Conservation (phyloP, 306 rosid species). For the Astragalus glycyphyllos region DNA sequence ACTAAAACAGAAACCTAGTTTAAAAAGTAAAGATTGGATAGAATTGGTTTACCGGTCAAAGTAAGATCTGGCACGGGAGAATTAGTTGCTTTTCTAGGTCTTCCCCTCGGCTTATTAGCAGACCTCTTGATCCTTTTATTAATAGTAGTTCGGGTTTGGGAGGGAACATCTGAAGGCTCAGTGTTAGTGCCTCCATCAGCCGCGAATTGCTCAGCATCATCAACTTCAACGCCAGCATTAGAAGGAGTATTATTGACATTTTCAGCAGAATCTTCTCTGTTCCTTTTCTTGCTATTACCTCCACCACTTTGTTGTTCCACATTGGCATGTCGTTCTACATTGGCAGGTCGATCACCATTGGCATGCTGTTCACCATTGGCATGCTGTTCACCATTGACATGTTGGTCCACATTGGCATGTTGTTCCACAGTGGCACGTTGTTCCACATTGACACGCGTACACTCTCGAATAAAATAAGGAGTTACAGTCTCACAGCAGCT, state of each 20-base stretch:
- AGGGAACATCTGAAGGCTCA: neutral
- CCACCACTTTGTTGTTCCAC: neutral
- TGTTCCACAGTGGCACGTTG: slow-evolving; percentile 12
- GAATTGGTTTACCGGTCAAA: slow-evolving; percentile 47
- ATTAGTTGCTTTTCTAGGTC: slow-evolving; percentile 27
- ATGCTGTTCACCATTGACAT: slow-evolving; percentile 14
- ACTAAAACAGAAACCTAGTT: too few relatives aligned
- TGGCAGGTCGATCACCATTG: too few relatives aligned
- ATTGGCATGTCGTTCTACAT: too few relatives aligned
- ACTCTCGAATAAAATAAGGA: slow-evolving; percentile 62
- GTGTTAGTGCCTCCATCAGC: neutral
- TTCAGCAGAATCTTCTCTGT: slow-evolving; percentile 33
- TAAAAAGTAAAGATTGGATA: slow-evolving; percentile 33
- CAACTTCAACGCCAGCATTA: slow-evolving; percentile 19
- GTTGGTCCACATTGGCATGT: slow-evolving; percentile 25
- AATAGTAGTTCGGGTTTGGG: neutral
- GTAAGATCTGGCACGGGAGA: too few relatives aligned
- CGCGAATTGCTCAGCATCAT: slow-evolving; percentile 7
- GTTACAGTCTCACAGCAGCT: slow-evolving; percentile 67
- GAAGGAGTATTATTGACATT: slow-evolving; percentile 41
- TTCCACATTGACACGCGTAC: slow-evolving; percentile 39
- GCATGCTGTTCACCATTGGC: too few relatives aligned
- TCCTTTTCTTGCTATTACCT: slow-evolving; percentile 38
- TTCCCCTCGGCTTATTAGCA: slow-evolving; percentile 44
- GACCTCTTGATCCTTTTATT: slow-evolving; percentile 31